Percentiles rank a stretch among this genome's conserved stretches.
Evolutionary conservation across 2,329 filamentous ascomycete species (phyloP).

Genomic region (Aureobasidium mangrovei): DNA sequence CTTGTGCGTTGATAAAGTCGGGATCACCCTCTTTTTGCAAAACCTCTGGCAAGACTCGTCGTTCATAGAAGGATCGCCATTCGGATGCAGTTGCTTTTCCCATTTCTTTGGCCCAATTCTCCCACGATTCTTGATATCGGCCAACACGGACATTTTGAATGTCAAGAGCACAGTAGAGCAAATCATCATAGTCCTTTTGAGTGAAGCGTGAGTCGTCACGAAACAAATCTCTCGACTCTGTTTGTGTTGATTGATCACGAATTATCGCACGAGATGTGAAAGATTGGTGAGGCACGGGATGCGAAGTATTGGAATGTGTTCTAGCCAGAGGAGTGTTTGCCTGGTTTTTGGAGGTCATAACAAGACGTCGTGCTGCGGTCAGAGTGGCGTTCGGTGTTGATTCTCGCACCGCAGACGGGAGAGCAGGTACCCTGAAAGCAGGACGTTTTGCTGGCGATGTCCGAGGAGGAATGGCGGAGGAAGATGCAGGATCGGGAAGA

Average conservation of each 20-base stretch:
- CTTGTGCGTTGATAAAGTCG: not conserved
- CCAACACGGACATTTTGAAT: conserved; percentile 13
- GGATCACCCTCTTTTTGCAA: not conserved
- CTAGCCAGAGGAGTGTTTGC: not conserved
- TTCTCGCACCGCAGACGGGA: no score
- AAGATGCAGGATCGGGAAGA: no score
- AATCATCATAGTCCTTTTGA: conserved; percentile 18
- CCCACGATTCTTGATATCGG: conserved; percentile 21
- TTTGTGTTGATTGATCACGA: not conserved
- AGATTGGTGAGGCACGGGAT: not conserved
- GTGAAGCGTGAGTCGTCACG: conserved; percentile 25
- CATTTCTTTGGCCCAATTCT: conserved; percentile 17
- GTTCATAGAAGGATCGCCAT: conserved; percentile 23
- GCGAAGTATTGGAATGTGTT: not conserved
- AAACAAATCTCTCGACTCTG: not conserved
- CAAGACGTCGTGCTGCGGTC: no score
- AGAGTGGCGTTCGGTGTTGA: no score
- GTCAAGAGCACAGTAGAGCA: conserved; percentile 17
- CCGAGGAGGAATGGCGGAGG: no score
- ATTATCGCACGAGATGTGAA: not conserved
- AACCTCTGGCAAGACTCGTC: conserved; percentile 21
- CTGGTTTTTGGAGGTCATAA: not conserved
- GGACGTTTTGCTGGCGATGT: no score
- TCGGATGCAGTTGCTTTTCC: conserved; percentile 19
- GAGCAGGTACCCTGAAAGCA: no score